Conservation (phyloP, 2,329 filamentous ascomycete genomes). For the Trichophyton verrucosum region DNA sequence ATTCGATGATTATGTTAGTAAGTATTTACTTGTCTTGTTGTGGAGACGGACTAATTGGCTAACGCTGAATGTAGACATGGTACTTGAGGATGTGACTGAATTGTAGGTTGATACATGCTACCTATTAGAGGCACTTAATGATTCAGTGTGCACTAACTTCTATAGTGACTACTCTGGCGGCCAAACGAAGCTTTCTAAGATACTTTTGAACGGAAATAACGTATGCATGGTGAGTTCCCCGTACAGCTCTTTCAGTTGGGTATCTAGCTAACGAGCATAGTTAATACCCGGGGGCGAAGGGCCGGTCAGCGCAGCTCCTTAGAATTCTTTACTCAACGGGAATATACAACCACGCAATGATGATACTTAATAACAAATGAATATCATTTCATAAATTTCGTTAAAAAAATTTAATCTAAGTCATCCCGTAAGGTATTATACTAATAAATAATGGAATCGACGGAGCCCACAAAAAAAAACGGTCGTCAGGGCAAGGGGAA, state of each 20-base stretch:
- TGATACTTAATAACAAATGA: too few species aligned
- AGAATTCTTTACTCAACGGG: neutral
- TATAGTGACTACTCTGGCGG: slow-evolving; percentile 77
- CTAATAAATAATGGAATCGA: neutral
- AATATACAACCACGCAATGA: too few species aligned
- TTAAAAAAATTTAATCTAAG: slow-evolving; percentile 2
- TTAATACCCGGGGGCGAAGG: slow-evolving; percentile 69
- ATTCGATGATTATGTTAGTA: slow-evolving; percentile 99
- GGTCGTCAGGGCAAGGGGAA: neutral
- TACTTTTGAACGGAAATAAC: slow-evolving; percentile 93
- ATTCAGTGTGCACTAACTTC: neutral
- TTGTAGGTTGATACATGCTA: slow-evolving; percentile 49
- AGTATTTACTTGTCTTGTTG: slow-evolving; percentile 37
- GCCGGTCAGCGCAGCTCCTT: slow-evolving; percentile 30
- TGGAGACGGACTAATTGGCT: slow-evolving; percentile 14
- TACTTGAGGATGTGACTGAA: slow-evolving; percentile 91
- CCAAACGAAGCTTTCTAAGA: slow-evolving; percentile 82
- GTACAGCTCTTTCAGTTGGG: too few species aligned
- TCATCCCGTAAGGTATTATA: slow-evolving; percentile 2
- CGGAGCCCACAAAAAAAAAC: neutral
- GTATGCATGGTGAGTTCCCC: slow-evolving; percentile 77
- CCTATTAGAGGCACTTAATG: too few species aligned
- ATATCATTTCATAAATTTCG: neutral
- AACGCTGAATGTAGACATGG: slow-evolving; percentile 61
- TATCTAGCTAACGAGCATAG: slow-evolving; percentile 31